Conservation (phyloP, 2,329 filamentous ascomycete species). For the Clonostachys rosea region DNA sequence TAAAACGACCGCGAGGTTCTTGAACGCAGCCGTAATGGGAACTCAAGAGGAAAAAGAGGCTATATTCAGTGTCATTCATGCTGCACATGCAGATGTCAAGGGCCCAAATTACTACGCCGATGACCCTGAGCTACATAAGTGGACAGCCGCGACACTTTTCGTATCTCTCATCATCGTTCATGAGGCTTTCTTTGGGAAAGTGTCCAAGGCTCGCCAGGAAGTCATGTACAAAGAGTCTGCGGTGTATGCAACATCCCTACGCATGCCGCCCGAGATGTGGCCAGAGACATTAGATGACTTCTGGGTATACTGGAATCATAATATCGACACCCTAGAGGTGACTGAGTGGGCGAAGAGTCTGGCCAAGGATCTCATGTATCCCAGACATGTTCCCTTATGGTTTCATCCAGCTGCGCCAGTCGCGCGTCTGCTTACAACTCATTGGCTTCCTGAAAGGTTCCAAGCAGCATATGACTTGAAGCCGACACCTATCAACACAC, state of each 20-base stretch:
- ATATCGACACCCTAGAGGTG: constrained; percentile 22
- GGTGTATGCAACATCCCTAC: constrained; percentile 18
- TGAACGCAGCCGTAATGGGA: constrained; percentile 30
- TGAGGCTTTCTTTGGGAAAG: constrained; percentile 23
- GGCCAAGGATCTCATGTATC: constrained; percentile 13
- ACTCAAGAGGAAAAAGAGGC: constrained; percentile 20
- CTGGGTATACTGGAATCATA: constrained; percentile 28
- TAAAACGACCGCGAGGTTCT: constrained; percentile 28
- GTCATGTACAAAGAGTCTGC: constrained; percentile 16
- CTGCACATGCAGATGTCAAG: constrained; percentile 22
- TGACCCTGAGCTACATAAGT: constrained; percentile 28
- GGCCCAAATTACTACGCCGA: constrained; percentile 25
- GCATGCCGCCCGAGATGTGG: constrained; percentile 26
- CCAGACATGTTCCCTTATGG: constrained; percentile 11
- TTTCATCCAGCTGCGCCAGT: constrained; percentile 11
- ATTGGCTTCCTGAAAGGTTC: constrained; percentile 11
- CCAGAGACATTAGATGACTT: constrained; percentile 23
- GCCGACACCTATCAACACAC: constrained; percentile 8
- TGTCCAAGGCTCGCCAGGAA: constrained; percentile 16
- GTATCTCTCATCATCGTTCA: constrained; percentile 25
- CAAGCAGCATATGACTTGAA: constrained; percentile 14
- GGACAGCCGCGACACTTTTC: constrained; percentile 32
- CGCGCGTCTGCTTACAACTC: constrained; percentile 7
- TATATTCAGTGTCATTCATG: constrained; percentile 27
- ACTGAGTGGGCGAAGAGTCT: constrained; percentile 19